Evolutionary conservation across 2,329 filamentous ascomycete genomes (phyloP).

Genomic region (Apiospora hydei): DNA sequence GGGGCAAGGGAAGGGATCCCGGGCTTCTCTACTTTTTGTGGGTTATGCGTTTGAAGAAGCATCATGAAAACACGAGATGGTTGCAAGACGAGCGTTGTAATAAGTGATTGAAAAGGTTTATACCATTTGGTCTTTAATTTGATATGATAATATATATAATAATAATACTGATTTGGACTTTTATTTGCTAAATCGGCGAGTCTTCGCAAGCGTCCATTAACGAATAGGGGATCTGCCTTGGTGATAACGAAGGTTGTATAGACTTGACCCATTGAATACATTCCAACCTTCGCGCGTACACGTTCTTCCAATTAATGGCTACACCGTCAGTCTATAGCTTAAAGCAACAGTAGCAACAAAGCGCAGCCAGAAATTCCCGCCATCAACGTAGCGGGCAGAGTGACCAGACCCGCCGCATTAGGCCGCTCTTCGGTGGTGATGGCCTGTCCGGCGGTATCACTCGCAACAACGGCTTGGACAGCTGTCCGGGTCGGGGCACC

Average conservation of each 20-base stretch:
- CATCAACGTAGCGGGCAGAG: background rate
- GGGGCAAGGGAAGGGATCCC: background rate
- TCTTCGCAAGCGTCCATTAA: background rate
- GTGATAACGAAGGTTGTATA: background rate
- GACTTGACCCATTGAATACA: background rate
- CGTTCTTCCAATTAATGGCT: no score
- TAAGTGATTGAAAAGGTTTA: background rate
- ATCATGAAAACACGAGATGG: background rate
- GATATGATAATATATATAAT: background rate
- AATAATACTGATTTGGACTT: background rate
- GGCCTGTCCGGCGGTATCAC: background rate
- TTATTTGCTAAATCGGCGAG: background rate
- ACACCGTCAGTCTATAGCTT: background rate
- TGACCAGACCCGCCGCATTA: constrained; percentile 1
- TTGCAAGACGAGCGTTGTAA: background rate
- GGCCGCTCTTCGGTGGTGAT: background rate
- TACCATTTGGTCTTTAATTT: background rate
- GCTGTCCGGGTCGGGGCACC: background rate
- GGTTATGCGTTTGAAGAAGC: background rate
- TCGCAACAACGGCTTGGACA: background rate
- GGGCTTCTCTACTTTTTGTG: background rate
- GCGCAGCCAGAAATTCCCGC: background rate
- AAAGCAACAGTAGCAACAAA: background rate
- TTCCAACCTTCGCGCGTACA: background rate
- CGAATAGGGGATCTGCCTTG: background rate